Conservation (phyloP, 345 rosid species). For the Murraya koenigii region DNA sequence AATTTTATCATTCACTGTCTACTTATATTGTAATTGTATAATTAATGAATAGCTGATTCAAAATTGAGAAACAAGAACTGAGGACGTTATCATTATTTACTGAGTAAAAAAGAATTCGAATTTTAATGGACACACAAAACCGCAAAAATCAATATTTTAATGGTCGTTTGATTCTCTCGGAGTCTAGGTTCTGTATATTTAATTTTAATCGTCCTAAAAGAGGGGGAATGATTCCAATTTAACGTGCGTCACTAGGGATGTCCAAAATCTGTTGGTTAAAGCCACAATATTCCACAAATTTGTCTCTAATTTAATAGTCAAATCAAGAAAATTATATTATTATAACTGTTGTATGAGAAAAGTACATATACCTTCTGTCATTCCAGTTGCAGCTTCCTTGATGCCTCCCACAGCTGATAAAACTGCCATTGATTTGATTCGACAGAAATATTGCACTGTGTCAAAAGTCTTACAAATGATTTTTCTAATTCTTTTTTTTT, state of each 20-base stretch:
- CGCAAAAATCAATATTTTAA: too few species aligned
- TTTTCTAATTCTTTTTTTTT: too few species aligned
- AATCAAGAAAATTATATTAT: not conserved
- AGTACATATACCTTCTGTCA: slow-evolving; percentile 33
- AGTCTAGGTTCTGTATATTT: too few species aligned
- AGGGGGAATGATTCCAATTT: not conserved
- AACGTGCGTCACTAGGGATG: not conserved
- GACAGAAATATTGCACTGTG: not conserved
- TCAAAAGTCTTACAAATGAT: not conserved
- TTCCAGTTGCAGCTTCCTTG: slow-evolving; percentile 31
- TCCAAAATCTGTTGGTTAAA: not conserved
- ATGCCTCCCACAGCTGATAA: slow-evolving; percentile 56
- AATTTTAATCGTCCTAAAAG: not conserved
- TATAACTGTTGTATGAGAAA: too few species aligned
- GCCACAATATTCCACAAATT: not conserved
- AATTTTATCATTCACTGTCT: too few species aligned
- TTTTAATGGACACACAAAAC: too few species aligned
- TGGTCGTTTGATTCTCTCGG: too few species aligned
- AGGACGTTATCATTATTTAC: too few species aligned
- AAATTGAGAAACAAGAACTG: too few species aligned
- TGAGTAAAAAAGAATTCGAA: too few species aligned
- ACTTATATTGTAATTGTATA: too few species aligned
- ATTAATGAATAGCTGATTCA: too few species aligned
- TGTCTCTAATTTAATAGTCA: not conserved
- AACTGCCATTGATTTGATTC: slow-evolving; percentile 26